phyloP scores from a whole-genome alignment of 2,329 filamentous ascomycete species.

The Talaromyces sp. region DNA sequence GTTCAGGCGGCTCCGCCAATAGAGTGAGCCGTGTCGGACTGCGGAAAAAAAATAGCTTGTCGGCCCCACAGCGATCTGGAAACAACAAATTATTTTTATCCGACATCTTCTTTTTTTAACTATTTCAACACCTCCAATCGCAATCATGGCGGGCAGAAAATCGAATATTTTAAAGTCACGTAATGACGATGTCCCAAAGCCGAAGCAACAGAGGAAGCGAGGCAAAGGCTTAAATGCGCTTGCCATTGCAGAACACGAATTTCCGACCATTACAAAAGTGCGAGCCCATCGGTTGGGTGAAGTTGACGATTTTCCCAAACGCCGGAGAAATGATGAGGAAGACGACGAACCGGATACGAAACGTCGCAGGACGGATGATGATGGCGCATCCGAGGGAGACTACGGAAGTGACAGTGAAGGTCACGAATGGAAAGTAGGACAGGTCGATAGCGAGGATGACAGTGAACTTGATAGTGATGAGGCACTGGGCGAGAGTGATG shows the following conservation, averaged over 20 bases:
- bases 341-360: constrained; percentile 41
- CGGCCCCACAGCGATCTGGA: constrained; percentile 12
- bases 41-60: constrained; percentile 4
- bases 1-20: neutral
- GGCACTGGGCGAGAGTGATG: constrained; percentile 83
- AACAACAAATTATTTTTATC: constrained; percentile 10
- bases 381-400: constrained; percentile 57
- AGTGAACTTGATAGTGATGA: constrained; percentile 71
- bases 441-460: constrained; percentile 64
- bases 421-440: constrained; percentile 77
- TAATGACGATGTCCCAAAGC: constrained; percentile 32
- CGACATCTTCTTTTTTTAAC: neutral
- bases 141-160: constrained; percentile 40
- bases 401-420: constrained; percentile 81
- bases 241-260: constrained; percentile 59
- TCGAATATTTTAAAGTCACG: constrained; percentile 40
- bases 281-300: constrained; percentile 59
- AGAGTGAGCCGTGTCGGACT: neutral
- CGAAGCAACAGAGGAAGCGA: constrained; percentile 46
- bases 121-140: neutral
- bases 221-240: constrained; percentile 59
- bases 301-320: constrained; percentile 48
- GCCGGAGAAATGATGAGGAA: constrained; percentile 45
- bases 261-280: constrained; percentile 53
- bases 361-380: constrained; percentile 42